Conservation (phyloP, 257 asterid species). For the Ilex aquifolium region DNA sequence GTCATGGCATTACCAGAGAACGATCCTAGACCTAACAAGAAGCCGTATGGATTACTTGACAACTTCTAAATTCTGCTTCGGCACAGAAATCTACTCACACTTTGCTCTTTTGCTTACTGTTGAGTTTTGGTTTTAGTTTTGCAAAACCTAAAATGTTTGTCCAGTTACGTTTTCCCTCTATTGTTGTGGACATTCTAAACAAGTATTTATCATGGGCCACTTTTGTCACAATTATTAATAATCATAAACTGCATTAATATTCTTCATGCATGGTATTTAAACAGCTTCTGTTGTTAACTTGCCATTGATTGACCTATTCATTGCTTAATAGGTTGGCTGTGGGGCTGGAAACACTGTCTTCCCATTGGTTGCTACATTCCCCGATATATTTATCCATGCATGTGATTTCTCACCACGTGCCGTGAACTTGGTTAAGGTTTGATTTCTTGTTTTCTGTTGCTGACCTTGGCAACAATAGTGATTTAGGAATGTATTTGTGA, state of each 20-base stretch:
- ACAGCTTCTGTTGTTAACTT: conserved; percentile 1
- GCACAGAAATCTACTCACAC: no score
- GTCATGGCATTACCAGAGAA: no score
- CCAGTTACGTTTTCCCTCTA: background rate
- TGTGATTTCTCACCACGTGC: conserved; percentile 97
- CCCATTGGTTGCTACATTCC: conserved; percentile 74
- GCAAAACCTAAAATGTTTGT: no score
- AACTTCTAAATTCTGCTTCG: no score
- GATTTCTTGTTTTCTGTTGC: conserved; percentile 15
- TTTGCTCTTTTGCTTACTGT: no score
- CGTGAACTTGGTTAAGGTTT: conserved; percentile 82
- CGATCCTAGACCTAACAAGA: no score
- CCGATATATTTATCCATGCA: conserved; percentile 68
- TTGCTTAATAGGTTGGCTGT: conserved; percentile 75
- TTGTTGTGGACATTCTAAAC: background rate
- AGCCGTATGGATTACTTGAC: no score
- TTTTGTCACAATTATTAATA: no score
- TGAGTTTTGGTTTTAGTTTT: no score
- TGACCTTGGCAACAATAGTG: conserved; percentile 4
- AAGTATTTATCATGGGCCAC: no score
- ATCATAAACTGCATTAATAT: background rate
- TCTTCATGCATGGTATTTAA: conserved; percentile 7
- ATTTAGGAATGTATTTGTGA: background rate
- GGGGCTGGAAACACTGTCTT: conserved; percentile 95
- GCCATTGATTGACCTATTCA: conserved; percentile 6